These are phyloP conservation scores for Colletotrichum abscissum DNA, from an alignment of 2,329 filamentous ascomycete genomes.

Conservation along the genomic window DNA sequence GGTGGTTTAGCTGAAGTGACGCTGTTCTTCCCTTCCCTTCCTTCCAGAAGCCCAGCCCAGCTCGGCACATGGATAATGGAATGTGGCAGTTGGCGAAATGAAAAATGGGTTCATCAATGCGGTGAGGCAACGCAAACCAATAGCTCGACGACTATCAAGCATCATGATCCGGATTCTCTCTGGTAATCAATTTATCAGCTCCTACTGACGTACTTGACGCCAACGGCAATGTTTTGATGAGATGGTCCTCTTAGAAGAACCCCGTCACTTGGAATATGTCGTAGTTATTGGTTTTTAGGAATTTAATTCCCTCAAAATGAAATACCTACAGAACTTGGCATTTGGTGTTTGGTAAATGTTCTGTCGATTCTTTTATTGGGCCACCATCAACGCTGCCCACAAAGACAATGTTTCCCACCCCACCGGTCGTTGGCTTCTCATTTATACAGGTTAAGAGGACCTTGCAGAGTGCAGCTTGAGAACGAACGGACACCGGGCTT, in stretches of 20 bases:
- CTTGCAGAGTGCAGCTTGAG: background rate
- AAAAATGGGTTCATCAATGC: constrained; percentile 21
- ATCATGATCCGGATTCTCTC: background rate
- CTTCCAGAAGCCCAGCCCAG: background rate
- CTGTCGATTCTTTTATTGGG: background rate
- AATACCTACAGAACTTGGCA: background rate
- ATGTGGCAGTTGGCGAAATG: constrained; percentile 19
- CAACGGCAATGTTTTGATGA: background rate
- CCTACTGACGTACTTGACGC: background rate
- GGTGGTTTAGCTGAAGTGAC: background rate
- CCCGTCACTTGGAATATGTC: background rate
- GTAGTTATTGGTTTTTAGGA: background rate
- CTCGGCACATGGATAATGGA: background rate
- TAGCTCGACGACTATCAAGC: background rate
- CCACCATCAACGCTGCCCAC: background rate
- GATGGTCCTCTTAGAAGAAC: background rate
- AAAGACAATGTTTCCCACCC: background rate
- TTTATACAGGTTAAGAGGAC: background rate
- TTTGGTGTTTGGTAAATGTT: background rate
- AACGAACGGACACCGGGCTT: background rate
- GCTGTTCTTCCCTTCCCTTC: background rate
- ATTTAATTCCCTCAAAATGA: background rate
- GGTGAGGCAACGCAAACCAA: constrained; percentile 12
- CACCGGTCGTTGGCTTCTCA: background rate
- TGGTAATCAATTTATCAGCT: background rate